Base-by-base conservation (phyloP, 768 basidiomycete species). In the Lentinula guzmanii region DNA sequence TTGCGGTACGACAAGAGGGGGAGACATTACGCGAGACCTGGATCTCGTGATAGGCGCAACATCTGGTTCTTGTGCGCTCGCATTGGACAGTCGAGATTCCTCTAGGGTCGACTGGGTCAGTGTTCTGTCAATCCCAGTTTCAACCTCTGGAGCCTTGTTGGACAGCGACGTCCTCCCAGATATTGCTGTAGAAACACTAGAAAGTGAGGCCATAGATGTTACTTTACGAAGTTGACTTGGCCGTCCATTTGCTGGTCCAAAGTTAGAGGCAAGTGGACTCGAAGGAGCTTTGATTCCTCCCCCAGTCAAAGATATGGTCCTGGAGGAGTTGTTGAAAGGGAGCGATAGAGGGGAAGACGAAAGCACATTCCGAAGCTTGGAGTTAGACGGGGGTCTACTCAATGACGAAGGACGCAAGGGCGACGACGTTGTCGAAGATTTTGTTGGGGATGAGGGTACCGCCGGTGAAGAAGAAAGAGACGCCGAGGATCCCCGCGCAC, bases 1-100 rank as follows among this genome's bases (percentile, higher is more conserved):
- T 31, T 76, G 75, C 3, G 82, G 78, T 0, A 61, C 70, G 1
- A 79, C 65, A 1, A 77, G 73, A 1, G 76, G 72, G 1, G 81
- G 78, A 3, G 59, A 46, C 34, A 68, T 54, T 11, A 76, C 61
- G 39, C 75, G 70, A 7, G 74, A 73, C 11, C 72, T 74, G 1
- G 75, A 74, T 58, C 73, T 79, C 35, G 68, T 70, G 21, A 75
- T 53, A 1, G 77, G 77, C 16, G 63, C 60, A 34, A 58, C 58
- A 31, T 68, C 67, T 7, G 65, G 60, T 16, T 57, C 39, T 58
- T 61, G 13, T 28, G 59, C 9, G 10, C 31, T 33, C 39, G n/a
- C 35, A 28, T 34, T 60, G 9, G 59, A 41, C 33, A 4, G 34
- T 33, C 37, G 34, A 42, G 16, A 37, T 6, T 33, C 35, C 34